Conservation (phyloP, 108 stramenopile species). For the Skeletonema costatum region DNA sequence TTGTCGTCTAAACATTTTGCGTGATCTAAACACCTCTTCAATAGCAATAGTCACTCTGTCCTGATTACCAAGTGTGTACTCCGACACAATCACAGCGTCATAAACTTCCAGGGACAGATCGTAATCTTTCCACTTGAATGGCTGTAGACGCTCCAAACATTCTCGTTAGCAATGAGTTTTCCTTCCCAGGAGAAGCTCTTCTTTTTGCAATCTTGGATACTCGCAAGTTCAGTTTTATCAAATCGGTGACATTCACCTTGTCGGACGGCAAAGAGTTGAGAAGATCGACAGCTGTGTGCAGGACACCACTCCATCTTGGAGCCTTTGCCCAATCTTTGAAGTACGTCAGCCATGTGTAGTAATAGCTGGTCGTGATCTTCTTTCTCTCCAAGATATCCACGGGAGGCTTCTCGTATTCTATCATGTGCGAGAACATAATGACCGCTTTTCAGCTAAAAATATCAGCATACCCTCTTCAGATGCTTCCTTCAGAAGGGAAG, state of each 20-base stretch:
- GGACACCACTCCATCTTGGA: conserved; percentile 22
- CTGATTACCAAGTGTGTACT: conserved; percentile 5
- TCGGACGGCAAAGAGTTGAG: conserved; percentile 12
- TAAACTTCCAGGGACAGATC: conserved; percentile 1
- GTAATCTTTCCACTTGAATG: conserved; percentile 2
- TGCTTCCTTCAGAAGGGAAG: background rate
- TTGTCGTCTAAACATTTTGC: conserved; percentile 21
- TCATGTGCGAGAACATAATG: conserved; percentile 18
- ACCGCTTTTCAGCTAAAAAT: background rate
- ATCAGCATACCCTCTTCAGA: conserved; percentile 10
- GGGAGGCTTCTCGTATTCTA: conserved; percentile 18
- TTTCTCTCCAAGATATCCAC: background rate
- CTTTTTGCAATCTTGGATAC: conserved; percentile 2
- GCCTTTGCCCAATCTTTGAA: background rate
- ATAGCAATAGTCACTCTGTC: background rate
- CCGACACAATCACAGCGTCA: background rate
- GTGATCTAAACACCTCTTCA: conserved; percentile 20
- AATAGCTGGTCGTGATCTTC: background rate
- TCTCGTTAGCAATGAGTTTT: background rate
- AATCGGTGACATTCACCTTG: no score
- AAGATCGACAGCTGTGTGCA: conserved; percentile 29
- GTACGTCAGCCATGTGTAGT: background rate
- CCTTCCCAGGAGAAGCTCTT: background rate
- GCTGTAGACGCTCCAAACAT: background rate
- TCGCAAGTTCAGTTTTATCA: no score